Evolutionary conservation across 768 basidiomycete species (phyloP).

Genomic region (Amanita inopinata): DNA sequence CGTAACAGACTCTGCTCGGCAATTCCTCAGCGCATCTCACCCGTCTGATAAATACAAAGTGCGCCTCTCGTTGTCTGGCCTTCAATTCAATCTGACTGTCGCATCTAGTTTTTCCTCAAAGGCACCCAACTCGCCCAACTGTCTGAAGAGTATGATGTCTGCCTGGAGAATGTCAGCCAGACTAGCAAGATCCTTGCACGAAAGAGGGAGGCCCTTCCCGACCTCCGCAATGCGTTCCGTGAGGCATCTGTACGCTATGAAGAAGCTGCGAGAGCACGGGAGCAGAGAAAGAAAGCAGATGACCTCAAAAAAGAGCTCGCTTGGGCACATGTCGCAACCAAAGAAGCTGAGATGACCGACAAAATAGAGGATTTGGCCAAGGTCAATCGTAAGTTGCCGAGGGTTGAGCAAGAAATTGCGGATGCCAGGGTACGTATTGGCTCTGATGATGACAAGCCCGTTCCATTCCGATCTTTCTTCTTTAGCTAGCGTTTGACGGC

Average conservation of each 20-base stretch:
- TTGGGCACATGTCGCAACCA: conserved; percentile 75
- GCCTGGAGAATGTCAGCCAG: conserved; percentile 61
- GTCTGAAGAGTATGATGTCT: conserved; percentile 74
- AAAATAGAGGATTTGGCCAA: conserved; percentile 28
- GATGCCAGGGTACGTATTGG: conserved; percentile 23
- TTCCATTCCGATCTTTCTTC: neutral
- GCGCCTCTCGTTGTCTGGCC: conserved; percentile 13
- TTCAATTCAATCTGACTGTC: conserved; percentile 4
- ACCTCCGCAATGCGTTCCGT: conserved; percentile 49
- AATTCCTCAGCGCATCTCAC: conserved; percentile 79
- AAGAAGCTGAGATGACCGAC: conserved; percentile 46
- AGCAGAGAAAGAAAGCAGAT: conserved; percentile 57
- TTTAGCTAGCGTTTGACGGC: conserved; percentile 21
- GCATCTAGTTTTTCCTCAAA: conserved; percentile 76
- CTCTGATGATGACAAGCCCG: neutral
- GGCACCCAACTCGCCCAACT: conserved; percentile 90
- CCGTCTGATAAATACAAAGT: conserved; percentile 87
- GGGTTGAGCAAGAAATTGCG: conserved; percentile 25
- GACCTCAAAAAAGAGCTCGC: conserved; percentile 74
- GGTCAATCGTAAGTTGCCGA: conserved; percentile 24
- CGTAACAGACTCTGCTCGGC: conserved; percentile 49
- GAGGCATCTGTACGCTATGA: conserved; percentile 52
- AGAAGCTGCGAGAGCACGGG: conserved; percentile 66
- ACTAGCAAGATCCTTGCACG: conserved; percentile 56
- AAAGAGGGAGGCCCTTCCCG: conserved; percentile 73